Conservation (phyloP, 2,329 filamentous ascomycete species). For the Colletotrichum destructivum region DNA sequence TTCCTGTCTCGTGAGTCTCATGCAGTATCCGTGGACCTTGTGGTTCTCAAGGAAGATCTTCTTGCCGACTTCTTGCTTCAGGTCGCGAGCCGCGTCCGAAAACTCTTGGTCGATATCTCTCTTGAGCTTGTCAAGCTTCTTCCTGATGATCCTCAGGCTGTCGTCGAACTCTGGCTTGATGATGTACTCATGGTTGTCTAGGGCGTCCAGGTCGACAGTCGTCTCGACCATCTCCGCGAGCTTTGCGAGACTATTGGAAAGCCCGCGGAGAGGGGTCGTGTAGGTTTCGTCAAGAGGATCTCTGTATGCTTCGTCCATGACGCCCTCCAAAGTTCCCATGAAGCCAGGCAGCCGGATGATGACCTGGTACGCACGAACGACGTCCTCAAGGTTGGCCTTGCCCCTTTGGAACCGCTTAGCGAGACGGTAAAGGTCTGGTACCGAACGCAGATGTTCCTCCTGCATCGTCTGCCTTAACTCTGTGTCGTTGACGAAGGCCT, state of each 20-base stretch:
- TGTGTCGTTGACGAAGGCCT: constrained; percentile 94
- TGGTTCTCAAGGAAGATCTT: constrained; percentile 99
- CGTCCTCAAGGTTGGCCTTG: constrained; percentile 93
- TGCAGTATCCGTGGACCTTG: constrained; percentile 95
- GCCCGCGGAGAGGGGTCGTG: constrained; percentile 83
- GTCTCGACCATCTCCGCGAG: constrained; percentile 99
- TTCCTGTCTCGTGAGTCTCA: constrained; percentile 92
- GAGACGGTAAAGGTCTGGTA: constrained; percentile 93
- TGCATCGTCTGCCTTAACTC: constrained; percentile 96
- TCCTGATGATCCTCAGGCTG: constrained; percentile 86
- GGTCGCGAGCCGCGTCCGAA: constrained; percentile 80
- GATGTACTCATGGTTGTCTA: constrained; percentile 98
- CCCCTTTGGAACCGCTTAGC: constrained; percentile 96
- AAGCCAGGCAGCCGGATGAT: constrained; percentile 93
- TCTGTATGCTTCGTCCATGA: constrained; percentile 96
- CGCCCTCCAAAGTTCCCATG: constrained; percentile 87
- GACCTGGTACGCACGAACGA: constrained; percentile 95
- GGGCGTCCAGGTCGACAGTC: constrained; percentile 93
- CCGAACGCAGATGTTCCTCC: constrained; percentile 92
- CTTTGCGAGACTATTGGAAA: constrained; percentile 84
- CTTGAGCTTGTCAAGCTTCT: constrained; percentile 88
- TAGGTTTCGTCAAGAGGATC: constrained; percentile 90
- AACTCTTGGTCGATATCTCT: constrained; percentile 90
- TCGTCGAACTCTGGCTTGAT: constrained; percentile 99
- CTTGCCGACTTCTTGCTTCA: constrained; percentile 95